These are phyloP conservation scores for Cenchrus americanus DNA, from an alignment of 176 grass and related monocot species.

Conservation along the genomic window DNA sequence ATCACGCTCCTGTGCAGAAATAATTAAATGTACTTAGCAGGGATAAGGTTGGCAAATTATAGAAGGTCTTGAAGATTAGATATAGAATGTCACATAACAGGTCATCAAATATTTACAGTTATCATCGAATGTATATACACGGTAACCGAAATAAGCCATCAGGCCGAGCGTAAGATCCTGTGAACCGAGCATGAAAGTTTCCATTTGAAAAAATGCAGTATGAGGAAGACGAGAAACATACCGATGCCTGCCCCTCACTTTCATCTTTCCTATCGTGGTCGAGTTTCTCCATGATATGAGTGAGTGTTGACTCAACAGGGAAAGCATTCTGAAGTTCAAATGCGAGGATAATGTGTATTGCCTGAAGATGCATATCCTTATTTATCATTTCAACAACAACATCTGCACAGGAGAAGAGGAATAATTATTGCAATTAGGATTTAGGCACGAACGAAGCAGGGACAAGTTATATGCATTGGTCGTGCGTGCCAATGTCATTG, in stretches of 20 bases:
- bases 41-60: not conserved
- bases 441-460: not conserved
- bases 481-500: not conserved
- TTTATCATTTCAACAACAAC: conserved; percentile 55
- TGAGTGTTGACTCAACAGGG: conserved; percentile 29
- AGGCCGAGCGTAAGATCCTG: not conserved
- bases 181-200: not conserved
- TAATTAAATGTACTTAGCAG: not conserved
- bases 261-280: not conserved
- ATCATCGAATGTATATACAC: not conserved
- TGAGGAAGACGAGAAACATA: conserved; percentile 12
- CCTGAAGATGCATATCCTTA: conserved; percentile 48
- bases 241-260: conserved; percentile 1
- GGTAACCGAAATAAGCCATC: not conserved
- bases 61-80: not conserved
- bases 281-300: conserved; percentile 54
- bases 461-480: not conserved
- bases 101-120: no score
- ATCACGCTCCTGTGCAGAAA: conserved; percentile 44
- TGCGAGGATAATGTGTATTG: conserved; percentile 47
- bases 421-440: not conserved
- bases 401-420: conserved; percentile 49
- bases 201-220: not conserved
- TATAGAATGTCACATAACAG: conserved; percentile 5
- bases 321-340: conserved; percentile 62